Evolutionary conservation across 2,329 filamentous ascomycete species (phyloP).

Genomic region (Stachybotrys chlorohalonatus): DNA sequence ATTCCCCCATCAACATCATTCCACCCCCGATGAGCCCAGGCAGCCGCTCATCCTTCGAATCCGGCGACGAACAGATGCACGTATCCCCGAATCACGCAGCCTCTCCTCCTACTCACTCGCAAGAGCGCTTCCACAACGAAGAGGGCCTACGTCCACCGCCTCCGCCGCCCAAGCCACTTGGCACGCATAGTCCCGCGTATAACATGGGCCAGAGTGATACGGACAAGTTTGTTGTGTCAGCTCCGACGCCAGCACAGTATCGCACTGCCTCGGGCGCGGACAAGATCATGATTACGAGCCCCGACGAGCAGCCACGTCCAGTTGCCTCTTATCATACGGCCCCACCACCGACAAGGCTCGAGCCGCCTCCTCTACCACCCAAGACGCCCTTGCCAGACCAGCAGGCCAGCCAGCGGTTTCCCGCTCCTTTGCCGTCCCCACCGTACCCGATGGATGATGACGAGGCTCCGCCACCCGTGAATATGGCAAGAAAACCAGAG

Average conservation of each 20-base stretch:
- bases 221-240: slow-evolving; percentile 46
- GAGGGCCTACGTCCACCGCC: slow-evolving; percentile 16
- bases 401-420: slow-evolving; percentile 19
- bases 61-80: slow-evolving; percentile 40
- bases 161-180: slow-evolving; percentile 7
- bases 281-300: slow-evolving; percentile 55
- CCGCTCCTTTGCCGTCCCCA: slow-evolving; percentile 31
- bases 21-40: slow-evolving; percentile 26
- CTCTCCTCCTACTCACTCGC: slow-evolving; percentile 41
- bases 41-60: slow-evolving; percentile 48
- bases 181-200: not conserved
- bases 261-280: slow-evolving; percentile 51
- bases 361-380: slow-evolving; percentile 65
- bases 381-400: slow-evolving; percentile 63
- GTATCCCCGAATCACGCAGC: slow-evolving; percentile 22
- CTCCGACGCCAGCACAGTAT: slow-evolving; percentile 51
- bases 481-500: slow-evolving; percentile 78
- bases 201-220: slow-evolving; percentile 25
- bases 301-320: slow-evolving; percentile 46
- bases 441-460: slow-evolving; percentile 77
- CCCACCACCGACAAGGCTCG: slow-evolving; percentile 29
- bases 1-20: slow-evolving; percentile 31
- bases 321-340: slow-evolving; percentile 21
- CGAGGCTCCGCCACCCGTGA: slow-evolving; percentile 73
- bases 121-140: slow-evolving; percentile 31